Evolutionary conservation across 2,329 filamentous ascomycete species (phyloP), one percentile per base, ranked within the genome.

Genomic region (Aspergillus sp.): DNA sequence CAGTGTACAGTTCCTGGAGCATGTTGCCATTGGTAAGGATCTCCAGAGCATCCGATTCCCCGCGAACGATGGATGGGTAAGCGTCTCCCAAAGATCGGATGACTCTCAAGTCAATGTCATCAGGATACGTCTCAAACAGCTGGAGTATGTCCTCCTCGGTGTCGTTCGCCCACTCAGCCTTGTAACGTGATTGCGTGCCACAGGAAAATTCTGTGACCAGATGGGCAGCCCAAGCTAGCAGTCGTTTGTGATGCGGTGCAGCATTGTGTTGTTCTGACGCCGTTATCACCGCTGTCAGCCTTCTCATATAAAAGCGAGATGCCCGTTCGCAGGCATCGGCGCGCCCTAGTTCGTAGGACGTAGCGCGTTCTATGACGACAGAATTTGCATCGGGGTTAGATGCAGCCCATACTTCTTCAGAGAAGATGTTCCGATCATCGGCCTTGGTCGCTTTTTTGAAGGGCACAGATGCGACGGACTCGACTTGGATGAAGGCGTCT

Each of bases 141-240:
- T 22, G 20, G 20, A 22, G 20, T 22, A 65, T 42, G 22, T 40
- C 62, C 26, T 66, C 57, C n/a, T 30, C 19, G 4, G 24, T 50
- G 35, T 38, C 43, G 7, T 45, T 17, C 4, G 24, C 22, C 43
- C 43, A 46, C 44, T 46, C 44, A 8, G 14, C 14, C 44, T 46
- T 46, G 44, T 7, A n/a, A 17, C n/a, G 16, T 13, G 44, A 24
- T n/a, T 32, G 44, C 24, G 9, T 46, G 14, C 44, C 44, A 20
- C 19, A 33, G 16, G n/a, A 1, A 4, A 46, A 24, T 22, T 20
- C 14, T 32, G 44, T 32, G 7, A 46, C 24, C 30, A 46, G 26
- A n/a, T 46, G 44, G 16, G 14, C 16, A 10, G 19, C 44, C 4
- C 30, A 46, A 17, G 30, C 24, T 16, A 17, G 24, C 19, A 47